Evolutionary conservation across 176 grass and related monocot genomes (phyloP).

Genomic region (Bromus sterilis): DNA sequence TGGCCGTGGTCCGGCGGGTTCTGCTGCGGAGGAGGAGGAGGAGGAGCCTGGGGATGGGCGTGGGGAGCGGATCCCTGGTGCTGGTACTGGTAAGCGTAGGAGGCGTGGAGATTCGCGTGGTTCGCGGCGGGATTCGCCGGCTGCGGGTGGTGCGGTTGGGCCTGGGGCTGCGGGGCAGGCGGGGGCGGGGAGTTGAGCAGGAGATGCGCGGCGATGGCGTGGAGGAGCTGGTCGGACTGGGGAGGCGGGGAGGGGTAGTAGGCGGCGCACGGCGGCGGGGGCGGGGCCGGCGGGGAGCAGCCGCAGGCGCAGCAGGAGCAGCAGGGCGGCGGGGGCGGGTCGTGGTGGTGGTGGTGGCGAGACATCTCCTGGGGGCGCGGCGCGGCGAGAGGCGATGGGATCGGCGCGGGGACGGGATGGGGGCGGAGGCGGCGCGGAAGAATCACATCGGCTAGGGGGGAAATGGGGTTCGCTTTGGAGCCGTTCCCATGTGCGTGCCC

Average conservation of each 20-base stretch:
- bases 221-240: slow-evolving; percentile 34
- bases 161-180: neutral
- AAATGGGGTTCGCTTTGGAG: no score
- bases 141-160: neutral
- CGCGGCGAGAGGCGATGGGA: neutral
- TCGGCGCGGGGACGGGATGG: neutral
- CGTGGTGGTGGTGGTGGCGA: slow-evolving; percentile 6
- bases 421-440: neutral
- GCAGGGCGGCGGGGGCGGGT: slow-evolving; percentile 21
- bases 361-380: slow-evolving; percentile 6
- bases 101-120: slow-evolving; percentile 3
- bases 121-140: slow-evolving; percentile 5
- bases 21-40: neutral
- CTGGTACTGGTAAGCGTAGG: neutral
- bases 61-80: slow-evolving; percentile 17
- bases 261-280: neutral
- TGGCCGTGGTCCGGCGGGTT: slow-evolving; percentile 28
- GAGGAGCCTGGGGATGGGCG: neutral
- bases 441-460: slow-evolving; percentile 5
- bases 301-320: slow-evolving; percentile 17
- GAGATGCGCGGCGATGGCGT: slow-evolving; percentile 25
- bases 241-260: slow-evolving; percentile 9
- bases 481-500: neutral
- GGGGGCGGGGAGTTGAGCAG: slow-evolving; percentile 16
- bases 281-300: neutral